phyloP scores from a whole-genome alignment of 2,329 filamentous ascomycete genomes.

The Aspergillus unguis region DNA sequence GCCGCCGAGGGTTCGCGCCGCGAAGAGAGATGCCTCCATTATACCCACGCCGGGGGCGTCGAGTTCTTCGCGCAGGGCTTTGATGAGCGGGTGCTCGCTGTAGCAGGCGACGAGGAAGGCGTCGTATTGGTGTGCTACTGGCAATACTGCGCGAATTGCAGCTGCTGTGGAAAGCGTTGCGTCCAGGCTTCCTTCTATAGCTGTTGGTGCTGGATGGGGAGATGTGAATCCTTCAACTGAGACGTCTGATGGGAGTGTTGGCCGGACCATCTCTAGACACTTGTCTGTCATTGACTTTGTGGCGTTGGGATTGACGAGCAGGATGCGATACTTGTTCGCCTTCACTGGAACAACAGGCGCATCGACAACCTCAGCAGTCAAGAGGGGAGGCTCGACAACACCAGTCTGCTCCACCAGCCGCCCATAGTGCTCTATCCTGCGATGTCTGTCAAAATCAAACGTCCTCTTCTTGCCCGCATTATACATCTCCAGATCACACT shows the following conservation, averaged over 20 bases:
- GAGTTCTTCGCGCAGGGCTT: conserved; percentile 48
- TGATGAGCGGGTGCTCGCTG: conserved; percentile 47
- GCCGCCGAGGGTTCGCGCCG: conserved; percentile 49
- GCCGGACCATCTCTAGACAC: conserved; percentile 44
- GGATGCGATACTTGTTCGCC: conserved; percentile 33
- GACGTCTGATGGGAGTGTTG: conserved; percentile 48
- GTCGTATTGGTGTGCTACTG: conserved; percentile 44
- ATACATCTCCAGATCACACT: conserved; percentile 50
- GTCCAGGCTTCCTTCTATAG: conserved; percentile 52
- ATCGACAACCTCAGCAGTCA: neutral
- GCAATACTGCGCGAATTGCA: conserved; percentile 40
- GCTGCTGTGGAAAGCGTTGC: conserved; percentile 51
- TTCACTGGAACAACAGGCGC: neutral
- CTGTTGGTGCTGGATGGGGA: conserved; percentile 48
- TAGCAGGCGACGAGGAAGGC: conserved; percentile 52
- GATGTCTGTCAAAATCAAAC: conserved; percentile 34
- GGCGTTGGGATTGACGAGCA: conserved; percentile 50
- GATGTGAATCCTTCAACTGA: conserved; percentile 51
- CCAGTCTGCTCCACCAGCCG: conserved; percentile 28
- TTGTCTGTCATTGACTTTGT: conserved; percentile 48
- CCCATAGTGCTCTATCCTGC: conserved; percentile 30
- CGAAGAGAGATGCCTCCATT: conserved; percentile 52
- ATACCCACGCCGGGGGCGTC: conserved; percentile 48
- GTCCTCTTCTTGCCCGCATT: conserved; percentile 46
- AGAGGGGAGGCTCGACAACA: conserved; percentile 38